These are phyloP conservation scores for Phaeoacremonium minimum DNA, from an alignment of 2,329 filamentous ascomycete genomes.

Conservation along the genomic window DNA sequence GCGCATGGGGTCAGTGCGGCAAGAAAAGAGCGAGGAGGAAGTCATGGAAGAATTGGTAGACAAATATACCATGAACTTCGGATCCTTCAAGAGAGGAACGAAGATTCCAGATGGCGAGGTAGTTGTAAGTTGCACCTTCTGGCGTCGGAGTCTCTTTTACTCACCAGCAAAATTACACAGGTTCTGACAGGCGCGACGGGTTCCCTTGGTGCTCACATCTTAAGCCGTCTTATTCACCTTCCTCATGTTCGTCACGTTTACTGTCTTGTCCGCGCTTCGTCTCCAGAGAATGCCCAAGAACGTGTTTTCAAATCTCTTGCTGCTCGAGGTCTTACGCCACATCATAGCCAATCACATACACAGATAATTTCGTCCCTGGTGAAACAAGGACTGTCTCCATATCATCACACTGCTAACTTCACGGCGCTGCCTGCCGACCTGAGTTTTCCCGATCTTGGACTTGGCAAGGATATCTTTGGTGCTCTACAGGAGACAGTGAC, in stretches of 20 bases:
- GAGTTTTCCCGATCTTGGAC: slow-evolving; percentile 31
- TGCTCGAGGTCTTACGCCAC: slow-evolving; percentile 24
- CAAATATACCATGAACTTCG: too few species aligned
- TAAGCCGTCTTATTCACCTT: slow-evolving; percentile 52
- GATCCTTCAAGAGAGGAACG: slow-evolving; percentile 13
- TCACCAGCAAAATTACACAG: too few species aligned
- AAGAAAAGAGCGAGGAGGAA: too few species aligned
- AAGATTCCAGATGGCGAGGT: slow-evolving; percentile 19
- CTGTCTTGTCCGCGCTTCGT: slow-evolving; percentile 40
- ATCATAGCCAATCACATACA: slow-evolving; percentile 23
- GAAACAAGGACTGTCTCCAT: too few species aligned
- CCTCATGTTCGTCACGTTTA: slow-evolving; percentile 50
- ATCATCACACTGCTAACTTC: too few species aligned
- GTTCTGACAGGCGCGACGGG: slow-evolving; percentile 41
- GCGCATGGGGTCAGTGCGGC: slow-evolving; percentile 6
- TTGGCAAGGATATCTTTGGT: slow-evolving; percentile 19
- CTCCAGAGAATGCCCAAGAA: slow-evolving; percentile 21
- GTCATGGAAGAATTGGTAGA: too few species aligned
- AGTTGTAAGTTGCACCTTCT: slow-evolving; percentile 17
- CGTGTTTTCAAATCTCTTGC: slow-evolving; percentile 24
- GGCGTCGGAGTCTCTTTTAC: neutral
- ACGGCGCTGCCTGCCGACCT: slow-evolving; percentile 35
- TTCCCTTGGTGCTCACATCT: slow-evolving; percentile 53
- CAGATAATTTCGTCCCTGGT: too few species aligned
- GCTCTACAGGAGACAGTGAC: slow-evolving; percentile 29